A percentile compares a stretch with the other conserved stretches of the same genome.
These are phyloP conservation scores for Talaromyces piceae DNA, from an alignment of 2,329 filamentous ascomycete genomes.

Conservation along the genomic window DNA sequence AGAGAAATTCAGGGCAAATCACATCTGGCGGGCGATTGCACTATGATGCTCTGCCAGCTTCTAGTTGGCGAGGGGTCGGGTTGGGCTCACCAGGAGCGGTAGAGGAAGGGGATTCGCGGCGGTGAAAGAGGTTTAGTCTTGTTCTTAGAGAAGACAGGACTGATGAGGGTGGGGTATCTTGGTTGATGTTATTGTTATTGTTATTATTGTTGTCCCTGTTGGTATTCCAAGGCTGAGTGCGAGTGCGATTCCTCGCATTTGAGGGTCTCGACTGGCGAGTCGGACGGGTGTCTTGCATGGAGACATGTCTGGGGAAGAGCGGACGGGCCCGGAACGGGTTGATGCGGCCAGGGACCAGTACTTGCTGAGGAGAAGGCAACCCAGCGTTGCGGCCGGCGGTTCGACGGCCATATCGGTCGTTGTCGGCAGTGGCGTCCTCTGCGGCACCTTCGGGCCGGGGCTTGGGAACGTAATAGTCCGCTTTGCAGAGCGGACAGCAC, in stretches of 20 bases:
- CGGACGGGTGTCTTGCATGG: not conserved
- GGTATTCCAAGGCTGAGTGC: not conserved
- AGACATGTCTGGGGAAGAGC: constrained; percentile 24
- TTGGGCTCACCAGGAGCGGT: not conserved
- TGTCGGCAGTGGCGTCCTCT: constrained; percentile 18
- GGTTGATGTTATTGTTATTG: no score
- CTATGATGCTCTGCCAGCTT: constrained; percentile 13
- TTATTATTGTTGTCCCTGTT: no score
- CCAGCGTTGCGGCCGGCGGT: constrained; percentile 17
- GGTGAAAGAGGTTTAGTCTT: not conserved
- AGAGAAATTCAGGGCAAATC: not conserved
- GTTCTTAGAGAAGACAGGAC: not conserved
- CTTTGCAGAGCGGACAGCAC: constrained; percentile 95
- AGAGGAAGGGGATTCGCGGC: not conserved
- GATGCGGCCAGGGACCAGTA: constrained; percentile 25
- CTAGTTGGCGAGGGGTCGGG: constrained; percentile 17
- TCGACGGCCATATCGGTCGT: constrained; percentile 27
- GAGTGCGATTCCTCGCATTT: no score
- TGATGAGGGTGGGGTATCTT: not conserved
- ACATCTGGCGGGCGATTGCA: not conserved
- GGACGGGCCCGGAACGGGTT: constrained; percentile 28
- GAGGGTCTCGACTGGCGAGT: not conserved
- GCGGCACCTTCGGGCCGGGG: constrained; percentile 56
- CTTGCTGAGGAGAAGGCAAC: constrained; percentile 27
- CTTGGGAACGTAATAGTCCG: constrained; percentile 94